Evolutionary conservation across 768 basidiomycete genomes (phyloP), one percentile per base, ranked within the genome.

Genomic region (Leccinum aurantiacum): DNA sequence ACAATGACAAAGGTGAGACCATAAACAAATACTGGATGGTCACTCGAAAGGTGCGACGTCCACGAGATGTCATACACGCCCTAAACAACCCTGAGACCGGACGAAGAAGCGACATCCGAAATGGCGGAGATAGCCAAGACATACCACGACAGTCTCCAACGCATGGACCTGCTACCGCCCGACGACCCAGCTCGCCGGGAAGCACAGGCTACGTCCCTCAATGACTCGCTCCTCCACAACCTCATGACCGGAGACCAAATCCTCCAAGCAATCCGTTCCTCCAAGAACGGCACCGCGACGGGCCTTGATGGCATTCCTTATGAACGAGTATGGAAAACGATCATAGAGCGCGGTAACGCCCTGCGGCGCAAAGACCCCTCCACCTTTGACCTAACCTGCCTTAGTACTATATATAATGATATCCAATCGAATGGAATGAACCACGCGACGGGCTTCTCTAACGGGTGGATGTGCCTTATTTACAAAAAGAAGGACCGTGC

Each of bases 101-200:
- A 55, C 0, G 46, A 57, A 3, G n/a, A 1, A 0, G 9, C 0
- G 0, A 71, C 75, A 1, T 14, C 60, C 0, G 54, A 72, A 17
- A 79, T 79, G 77, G 71, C 75, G 0, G 56, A 74, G 0, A 56
- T 77, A 0, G 72, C 75, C 0, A 0, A 14, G 0, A 7, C 24
- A 2, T 56, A 65, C 53, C 59, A 65, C 5, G n/a, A 65, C 4
- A 13, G 64, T 0, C 67, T 78, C 0, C 76, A 79, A 52, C 2
- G 3, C 10, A 4, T 0, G 0, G 2, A 17, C 19, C 35, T 19
- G 5, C 10, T 44, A 37, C 35, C 3, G 6, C 10, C 9, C 6
- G 37, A 51, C 7, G 1, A 51, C n/a, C 56, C 24, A 2, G 7
- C 50, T 0, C 14, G 37, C 25, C 24, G 14, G 19, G 2, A 1